Evolutionary conservation across 1,139 yeast species (phyloP).

Genomic region (Schwanniomyces etchellsii): DNA sequence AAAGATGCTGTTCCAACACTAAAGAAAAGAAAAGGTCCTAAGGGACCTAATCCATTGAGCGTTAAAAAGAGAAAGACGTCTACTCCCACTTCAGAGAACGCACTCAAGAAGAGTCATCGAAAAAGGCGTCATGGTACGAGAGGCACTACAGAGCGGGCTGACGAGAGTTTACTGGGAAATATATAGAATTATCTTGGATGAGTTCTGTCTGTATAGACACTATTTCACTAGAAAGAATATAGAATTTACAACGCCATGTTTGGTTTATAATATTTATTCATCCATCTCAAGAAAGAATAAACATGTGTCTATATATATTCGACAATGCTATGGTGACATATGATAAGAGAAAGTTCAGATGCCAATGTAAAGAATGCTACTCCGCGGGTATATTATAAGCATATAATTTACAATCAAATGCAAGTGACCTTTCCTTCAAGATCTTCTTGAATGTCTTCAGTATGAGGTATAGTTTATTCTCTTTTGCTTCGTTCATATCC

Average conservation of each 20-base stretch:
- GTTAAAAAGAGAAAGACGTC: conserved; percentile 58
- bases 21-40: conserved; percentile 64
- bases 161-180: conserved; percentile 1
- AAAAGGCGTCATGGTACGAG: conserved; percentile 23
- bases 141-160: neutral
- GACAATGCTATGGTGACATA: too few species aligned
- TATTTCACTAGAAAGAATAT: too few species aligned
- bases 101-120: conserved; percentile 24
- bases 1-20: conserved; percentile 14
- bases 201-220: neutral
- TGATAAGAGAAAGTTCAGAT: too few species aligned
- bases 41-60: conserved; percentile 80
- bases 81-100: conserved; percentile 6
- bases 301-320: too few species aligned
- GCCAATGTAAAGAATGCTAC: too few species aligned
- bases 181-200: neutral
- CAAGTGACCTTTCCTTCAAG: conserved; percentile 36
- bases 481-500: conserved; percentile 22
- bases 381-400: conserved; percentile 9
- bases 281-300: too few species aligned
- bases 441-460: conserved; percentile 24
- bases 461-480: conserved; percentile 27
- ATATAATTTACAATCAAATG: conserved; percentile 45
- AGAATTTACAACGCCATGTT: too few species aligned
- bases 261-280: too few species aligned